Evolutionary conservation across 2,329 filamentous ascomycete species (phyloP), one percentile per base, ranked within the genome.

Genomic region (Trichoderma gracile): DNA sequence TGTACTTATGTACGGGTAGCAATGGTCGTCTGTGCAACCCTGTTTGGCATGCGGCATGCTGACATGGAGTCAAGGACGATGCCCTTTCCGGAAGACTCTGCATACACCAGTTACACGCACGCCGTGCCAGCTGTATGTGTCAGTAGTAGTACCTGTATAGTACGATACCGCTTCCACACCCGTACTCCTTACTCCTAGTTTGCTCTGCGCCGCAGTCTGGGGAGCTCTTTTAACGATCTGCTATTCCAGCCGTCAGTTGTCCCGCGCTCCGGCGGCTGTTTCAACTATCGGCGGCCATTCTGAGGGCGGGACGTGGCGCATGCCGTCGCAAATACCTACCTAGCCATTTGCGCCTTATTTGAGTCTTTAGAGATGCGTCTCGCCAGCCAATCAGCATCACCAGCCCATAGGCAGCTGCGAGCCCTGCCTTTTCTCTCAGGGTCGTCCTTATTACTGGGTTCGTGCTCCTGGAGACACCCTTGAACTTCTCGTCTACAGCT

Each of bases 211-310:
- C 33, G n/a, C 45, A 21, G 33, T 46, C 58, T 25, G 40, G 49
- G 58, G 42, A 60, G 47, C 43, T 30, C 47, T 50, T n/a, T n/a
- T 12, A 33, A 38, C 12, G 57, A 60, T 60, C 56, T 59, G 56
- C 56, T 27, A 27, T 43, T 43, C 19, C 15, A 27, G 33, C 52
- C 38, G 38, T 40, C 43, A 30, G 45, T 21, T 56, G 42, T 46
- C 54, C 54, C 54, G 25, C 42, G n/a, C 57, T 52, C 23, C 21
- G 23, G 57, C 57, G 57, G 57, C 46, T 60, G 46, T 60, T 60
- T 60, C 57, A 33, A 60, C 46, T 23, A 60, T 60, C 52, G 57
- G 57, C n/a, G 50, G 56, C 21, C 30, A 27, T 40, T 15, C 21
- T 60, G 38, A 38, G 17, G 25, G 46, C 25, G 57, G 57, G 57